Evolutionary conservation across 2,329 filamentous ascomycete species (phyloP).

Genomic region (Phialophora tarda): DNA sequence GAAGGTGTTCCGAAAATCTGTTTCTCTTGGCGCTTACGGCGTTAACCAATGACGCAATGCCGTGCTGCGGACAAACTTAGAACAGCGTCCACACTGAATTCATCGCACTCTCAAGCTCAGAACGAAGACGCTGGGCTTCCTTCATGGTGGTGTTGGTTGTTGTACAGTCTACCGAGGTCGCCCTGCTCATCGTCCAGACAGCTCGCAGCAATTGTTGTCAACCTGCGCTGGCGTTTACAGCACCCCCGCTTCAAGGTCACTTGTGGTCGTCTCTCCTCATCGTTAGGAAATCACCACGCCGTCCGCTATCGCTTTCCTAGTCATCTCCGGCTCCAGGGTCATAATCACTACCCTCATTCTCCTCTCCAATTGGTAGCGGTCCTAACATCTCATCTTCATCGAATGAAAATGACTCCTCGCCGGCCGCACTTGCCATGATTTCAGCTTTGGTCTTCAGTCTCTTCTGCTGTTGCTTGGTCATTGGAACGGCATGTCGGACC

Average conservation of each 20-base stretch:
- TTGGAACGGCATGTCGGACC: slow-evolving; percentile 1
- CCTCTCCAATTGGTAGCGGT: slow-evolving; percentile 31
- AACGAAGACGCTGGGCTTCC: background rate
- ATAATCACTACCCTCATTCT: slow-evolving; percentile 34
- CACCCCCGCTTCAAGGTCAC: background rate
- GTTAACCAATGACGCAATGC: background rate
- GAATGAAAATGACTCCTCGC: slow-evolving; percentile 21
- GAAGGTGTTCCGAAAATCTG: background rate
- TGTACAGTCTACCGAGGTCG: background rate
- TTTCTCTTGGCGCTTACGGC: background rate
- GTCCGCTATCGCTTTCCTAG: background rate
- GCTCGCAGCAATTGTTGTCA: background rate
- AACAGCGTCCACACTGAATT: background rate
- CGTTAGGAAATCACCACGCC: background rate
- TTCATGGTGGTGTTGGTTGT: background rate
- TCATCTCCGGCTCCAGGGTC: slow-evolving; percentile 18
- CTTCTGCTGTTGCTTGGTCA: slow-evolving; percentile 30
- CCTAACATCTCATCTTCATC: slow-evolving; percentile 29
- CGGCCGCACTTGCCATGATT: slow-evolving; percentile 40
- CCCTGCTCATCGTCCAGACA: background rate
- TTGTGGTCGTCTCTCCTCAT: background rate
- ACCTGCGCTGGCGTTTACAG: background rate
- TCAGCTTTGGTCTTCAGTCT: slow-evolving; percentile 42
- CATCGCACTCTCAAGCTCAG: background rate
- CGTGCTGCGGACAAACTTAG: background rate